phyloP scores from a whole-genome alignment of 2,329 filamentous ascomycete species.

The Diplodia corticola region DNA sequence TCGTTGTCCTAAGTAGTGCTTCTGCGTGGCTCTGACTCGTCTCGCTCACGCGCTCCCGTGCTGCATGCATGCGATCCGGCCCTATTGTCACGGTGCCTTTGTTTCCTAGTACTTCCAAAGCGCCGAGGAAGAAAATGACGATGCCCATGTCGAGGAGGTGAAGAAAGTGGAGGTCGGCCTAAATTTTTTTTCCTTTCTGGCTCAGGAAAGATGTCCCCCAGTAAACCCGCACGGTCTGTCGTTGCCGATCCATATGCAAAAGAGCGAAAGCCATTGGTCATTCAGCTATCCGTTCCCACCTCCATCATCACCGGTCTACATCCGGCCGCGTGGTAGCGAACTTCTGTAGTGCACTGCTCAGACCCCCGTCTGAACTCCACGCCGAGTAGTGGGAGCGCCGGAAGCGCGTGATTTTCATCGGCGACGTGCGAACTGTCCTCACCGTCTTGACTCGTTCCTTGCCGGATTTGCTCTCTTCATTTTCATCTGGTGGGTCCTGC shows the following conservation, averaged over 20 bases:
- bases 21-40: too few relatives aligned
- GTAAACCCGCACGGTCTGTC: not conserved
- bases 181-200: too few relatives aligned
- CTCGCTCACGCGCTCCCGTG: too few relatives aligned
- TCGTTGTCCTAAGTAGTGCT: too few relatives aligned
- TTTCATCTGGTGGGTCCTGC: not conserved
- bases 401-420: not conserved
- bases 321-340: not conserved
- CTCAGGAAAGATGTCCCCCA: not conserved
- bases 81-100: too few relatives aligned
- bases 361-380: not conserved
- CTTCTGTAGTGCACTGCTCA: not conserved
- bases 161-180: too few relatives aligned
- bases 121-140: too few relatives aligned
- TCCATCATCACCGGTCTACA: not conserved
- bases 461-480: too few relatives aligned
- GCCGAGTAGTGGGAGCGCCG: not conserved
- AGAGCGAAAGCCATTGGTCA: not conserved
- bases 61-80: too few relatives aligned
- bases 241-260: not conserved
- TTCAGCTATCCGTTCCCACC: not conserved
- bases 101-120: too few relatives aligned
- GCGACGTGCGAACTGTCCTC: not conserved
- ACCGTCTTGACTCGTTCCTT: too few relatives aligned
- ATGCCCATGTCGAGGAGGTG: too few relatives aligned